Evolutionary conservation across 139 green algal species (phyloP), one percentile per base, ranked within the genome.

Genomic region (Edaphochlamys debaryana): DNA sequence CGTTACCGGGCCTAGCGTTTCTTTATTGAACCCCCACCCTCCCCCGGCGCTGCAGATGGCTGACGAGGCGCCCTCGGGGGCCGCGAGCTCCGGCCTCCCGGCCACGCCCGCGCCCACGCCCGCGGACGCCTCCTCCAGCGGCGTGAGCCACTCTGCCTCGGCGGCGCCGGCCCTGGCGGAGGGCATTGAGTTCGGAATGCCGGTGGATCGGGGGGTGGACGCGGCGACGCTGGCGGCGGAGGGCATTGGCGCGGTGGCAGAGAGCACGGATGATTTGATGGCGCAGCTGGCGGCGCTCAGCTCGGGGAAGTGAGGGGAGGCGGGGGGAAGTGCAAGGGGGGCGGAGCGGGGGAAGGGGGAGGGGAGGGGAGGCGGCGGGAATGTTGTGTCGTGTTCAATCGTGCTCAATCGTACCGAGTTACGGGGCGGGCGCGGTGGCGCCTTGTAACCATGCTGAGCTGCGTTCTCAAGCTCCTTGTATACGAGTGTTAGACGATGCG

Each of bases 211-310:
- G 0, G 87, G 82, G 0, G 67, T 93, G n/a, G 85, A 93, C 72
- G 90, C 79, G 2, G 76, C 67, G 2, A 84, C 79, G 34, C 82
- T 94, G 42, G 63, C 76, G 36, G 76, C 85, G n/a, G 88, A 95
- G 32, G 87, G 70, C 27, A 88, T 95, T 29, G 79, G 89, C 41
- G 54, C 69, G 11, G 91, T 82, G 3, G 84, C 89, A 23, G 89
- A 41, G 5, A 87, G 80, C 32, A 80, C 95, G 68, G 92, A 96
- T 29, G 94, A 97, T 67, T 79, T 98, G 22, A 94, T 95, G 90
- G 90, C 88, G 13, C 91, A 95, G 90, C 89, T 98, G 29, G 72
- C 79, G 29, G 79, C 82, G 42, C 86, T 95, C 34, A 63, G 56
- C 58, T 56, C 8, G 38, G 72, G 72, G 6, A 80, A 80, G 48